These are phyloP conservation scores for Chlamydomonas asymmetrica DNA, from an alignment of 139 green algal genomes.

Conservation along the genomic window DNA sequence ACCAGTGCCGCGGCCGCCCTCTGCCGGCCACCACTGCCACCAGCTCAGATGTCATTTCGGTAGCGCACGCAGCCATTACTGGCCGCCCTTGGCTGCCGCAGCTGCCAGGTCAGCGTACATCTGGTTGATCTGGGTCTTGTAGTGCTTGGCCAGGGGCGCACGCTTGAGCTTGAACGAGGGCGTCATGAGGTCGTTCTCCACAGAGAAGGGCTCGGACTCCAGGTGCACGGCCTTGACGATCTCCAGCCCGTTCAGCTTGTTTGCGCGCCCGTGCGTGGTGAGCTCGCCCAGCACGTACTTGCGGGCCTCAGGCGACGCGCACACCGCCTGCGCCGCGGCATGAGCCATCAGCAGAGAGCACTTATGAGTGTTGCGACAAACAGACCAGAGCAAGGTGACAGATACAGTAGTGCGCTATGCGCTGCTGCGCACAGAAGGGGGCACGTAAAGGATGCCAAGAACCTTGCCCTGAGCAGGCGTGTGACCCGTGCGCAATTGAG, in stretches of 20 bases:
- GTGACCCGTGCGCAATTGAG: too few species aligned
- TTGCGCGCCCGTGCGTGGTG: conserved; percentile 43
- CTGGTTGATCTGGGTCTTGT: conserved; percentile 56
- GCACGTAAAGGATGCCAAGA: too few species aligned
- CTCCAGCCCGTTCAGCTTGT: conserved; percentile 45
- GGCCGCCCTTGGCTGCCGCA: background rate
- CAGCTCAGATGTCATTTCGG: too few species aligned
- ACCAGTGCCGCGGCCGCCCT: too few species aligned
- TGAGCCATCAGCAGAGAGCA: background rate
- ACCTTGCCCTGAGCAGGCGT: too few species aligned
- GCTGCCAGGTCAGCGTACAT: conserved; percentile 57
- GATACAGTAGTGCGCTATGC: too few species aligned
- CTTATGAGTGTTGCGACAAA: background rate
- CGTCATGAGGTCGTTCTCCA: conserved; percentile 88
- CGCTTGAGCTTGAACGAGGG: conserved; percentile 95
- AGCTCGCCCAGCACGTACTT: conserved; percentile 55
- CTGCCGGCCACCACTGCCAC: too few species aligned
- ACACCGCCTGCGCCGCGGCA: conserved; percentile 36
- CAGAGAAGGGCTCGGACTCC: conserved; percentile 43
- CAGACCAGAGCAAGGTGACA: too few species aligned
- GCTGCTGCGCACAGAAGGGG: too few species aligned
- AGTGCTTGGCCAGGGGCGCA: conserved; percentile 72
- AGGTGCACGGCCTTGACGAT: conserved; percentile 46
- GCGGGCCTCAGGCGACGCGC: conserved; percentile 24
- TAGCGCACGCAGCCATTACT: too few species aligned